Evolutionary conservation across 1,284 basidiomycete species (phyloP).

Genomic region (Phylloboletellus chloephorus): DNA sequence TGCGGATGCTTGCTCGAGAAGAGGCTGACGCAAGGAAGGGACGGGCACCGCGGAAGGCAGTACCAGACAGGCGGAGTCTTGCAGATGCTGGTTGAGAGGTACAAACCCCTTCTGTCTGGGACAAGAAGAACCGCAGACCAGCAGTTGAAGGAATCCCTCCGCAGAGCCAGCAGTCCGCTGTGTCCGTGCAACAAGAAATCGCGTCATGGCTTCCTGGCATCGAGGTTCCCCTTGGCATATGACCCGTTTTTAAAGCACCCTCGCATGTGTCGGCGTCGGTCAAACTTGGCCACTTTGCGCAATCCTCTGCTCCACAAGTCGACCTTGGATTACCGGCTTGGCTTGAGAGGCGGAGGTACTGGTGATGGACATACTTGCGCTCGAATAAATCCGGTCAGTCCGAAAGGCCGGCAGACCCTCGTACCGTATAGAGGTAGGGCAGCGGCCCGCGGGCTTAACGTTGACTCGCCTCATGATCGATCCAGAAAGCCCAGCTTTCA

Average conservation of each 20-base stretch:
- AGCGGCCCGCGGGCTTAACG: background rate
- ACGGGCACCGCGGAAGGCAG: conserved; percentile 10
- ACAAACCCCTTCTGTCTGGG: conserved; percentile 69
- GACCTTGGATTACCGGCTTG: conserved; percentile 70
- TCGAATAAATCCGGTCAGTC: conserved; percentile 49
- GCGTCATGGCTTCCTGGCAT: conserved; percentile 49
- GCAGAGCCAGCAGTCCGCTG: conserved; percentile 19
- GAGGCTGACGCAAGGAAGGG: conserved; percentile 35
- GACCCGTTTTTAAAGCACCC: conserved; percentile 57
- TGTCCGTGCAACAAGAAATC: conserved; percentile 3
- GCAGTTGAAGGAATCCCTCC: conserved; percentile 57
- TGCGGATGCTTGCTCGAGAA: conserved; percentile 61
- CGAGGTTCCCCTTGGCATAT: conserved; percentile 69
- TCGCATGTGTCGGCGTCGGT: conserved; percentile 49
- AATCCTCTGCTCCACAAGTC: conserved; percentile 46
- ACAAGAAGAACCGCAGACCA: conserved; percentile 66
- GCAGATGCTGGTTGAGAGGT: conserved; percentile 82
- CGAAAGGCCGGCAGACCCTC: conserved; percentile 72
- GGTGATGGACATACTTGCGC: conserved; percentile 18
- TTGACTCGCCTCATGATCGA: conserved; percentile 1
- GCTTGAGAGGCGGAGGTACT: conserved; percentile 38
- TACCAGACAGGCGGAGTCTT: conserved; percentile 67
- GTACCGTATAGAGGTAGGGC: conserved; percentile 66
- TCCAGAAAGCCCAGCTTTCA: conserved; percentile 57
- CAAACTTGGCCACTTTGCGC: conserved; percentile 45